These are phyloP conservation scores for Pyrenophora graminea DNA, from an alignment of 2,329 filamentous ascomycete species.

Conservation along the genomic window DNA sequence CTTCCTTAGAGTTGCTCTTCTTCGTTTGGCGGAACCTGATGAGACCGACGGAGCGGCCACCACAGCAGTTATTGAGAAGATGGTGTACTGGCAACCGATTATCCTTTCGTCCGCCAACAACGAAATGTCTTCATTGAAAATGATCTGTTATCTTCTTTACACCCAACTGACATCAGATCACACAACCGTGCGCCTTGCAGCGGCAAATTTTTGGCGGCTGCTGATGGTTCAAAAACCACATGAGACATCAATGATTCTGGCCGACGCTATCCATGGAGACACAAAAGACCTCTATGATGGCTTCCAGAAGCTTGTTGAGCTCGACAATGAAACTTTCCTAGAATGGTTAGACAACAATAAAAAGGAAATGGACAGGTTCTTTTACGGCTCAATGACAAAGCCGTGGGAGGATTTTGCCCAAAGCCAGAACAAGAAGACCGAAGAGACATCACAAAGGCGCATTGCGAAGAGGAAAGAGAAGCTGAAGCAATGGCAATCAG, in stretches of 20 bases:
- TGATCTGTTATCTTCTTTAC: conserved; percentile 93
- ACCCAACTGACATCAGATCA: conserved; percentile 78
- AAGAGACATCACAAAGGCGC: conserved; percentile 73
- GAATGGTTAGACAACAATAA: conserved; percentile 85
- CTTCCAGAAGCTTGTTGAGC: conserved; percentile 81
- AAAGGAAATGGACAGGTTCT: conserved; percentile 76
- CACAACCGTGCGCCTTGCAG: conserved; percentile 69
- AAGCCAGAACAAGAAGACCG: conserved; percentile 77
- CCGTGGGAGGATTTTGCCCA: conserved; percentile 87
- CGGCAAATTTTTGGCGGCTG: conserved; percentile 86
- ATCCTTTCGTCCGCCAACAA: conserved; percentile 76
- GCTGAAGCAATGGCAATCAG: conserved; percentile 76
- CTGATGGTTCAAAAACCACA: conserved; percentile 90
- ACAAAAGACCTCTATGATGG: conserved; percentile 73
- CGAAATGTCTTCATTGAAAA: conserved; percentile 79
- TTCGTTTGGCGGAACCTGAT: conserved; percentile 83
- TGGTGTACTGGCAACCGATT: conserved; percentile 95
- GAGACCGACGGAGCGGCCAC: conserved; percentile 67
- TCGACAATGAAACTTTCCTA: conserved; percentile 88
- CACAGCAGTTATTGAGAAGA: conserved; percentile 75
- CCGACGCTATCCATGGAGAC: conserved; percentile 70
- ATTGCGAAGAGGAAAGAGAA: conserved; percentile 78
- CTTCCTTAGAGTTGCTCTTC: conserved; percentile 77
- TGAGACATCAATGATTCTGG: conserved; percentile 75
- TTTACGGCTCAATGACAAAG: conserved; percentile 79